Percentiles rank a stretch among this genome's conserved stretches.
phyloP scores from a whole-genome alignment of 176 grass and related monocot species.

The Ananas comosus region DNA sequence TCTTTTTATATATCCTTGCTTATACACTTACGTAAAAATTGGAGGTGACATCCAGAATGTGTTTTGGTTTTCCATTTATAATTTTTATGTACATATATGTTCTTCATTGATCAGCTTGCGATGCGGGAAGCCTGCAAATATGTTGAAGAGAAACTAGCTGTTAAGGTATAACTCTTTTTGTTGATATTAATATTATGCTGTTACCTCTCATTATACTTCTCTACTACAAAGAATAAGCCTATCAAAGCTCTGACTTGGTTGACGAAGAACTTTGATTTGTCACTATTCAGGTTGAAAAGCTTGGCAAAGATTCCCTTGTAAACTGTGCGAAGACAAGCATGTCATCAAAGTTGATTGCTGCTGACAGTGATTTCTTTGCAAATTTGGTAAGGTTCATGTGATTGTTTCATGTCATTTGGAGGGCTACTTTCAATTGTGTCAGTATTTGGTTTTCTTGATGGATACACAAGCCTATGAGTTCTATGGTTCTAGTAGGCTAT shows the following conservation, averaged over 20 bases:
- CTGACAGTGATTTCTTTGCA: slow-evolving; percentile 85
- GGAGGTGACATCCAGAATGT: slow-evolving; percentile 2
- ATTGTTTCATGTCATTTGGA: not conserved
- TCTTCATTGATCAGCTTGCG: slow-evolving; percentile 57
- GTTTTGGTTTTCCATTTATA: not conserved
- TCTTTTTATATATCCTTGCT: not conserved
- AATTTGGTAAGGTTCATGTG: slow-evolving; percentile 48
- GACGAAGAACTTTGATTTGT: no score
- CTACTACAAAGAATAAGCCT: no score
- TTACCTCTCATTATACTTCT: no score
- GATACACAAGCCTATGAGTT: no score
- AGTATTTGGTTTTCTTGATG: no score
- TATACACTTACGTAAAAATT: no score
- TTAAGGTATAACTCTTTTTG: slow-evolving; percentile 3
- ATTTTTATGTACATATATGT: not conserved
- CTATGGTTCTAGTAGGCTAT: no score
- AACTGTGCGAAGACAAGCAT: slow-evolving; percentile 99
- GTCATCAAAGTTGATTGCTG: slow-evolving; percentile 85
- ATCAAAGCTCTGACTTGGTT: no score
- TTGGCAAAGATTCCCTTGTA: slow-evolving; percentile 82
- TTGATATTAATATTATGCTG: not conserved
- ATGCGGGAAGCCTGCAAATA: slow-evolving; percentile 91
- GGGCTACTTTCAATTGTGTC: no score
- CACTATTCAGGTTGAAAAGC: slow-evolving; percentile 64
- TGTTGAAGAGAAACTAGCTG: slow-evolving; percentile 1